A percentile compares a stretch with the other conserved stretches of the same genome.
These are phyloP conservation scores for Vitis hybrid DNA, from an alignment of 177 flowering plant genomes.

Conservation along the genomic window DNA sequence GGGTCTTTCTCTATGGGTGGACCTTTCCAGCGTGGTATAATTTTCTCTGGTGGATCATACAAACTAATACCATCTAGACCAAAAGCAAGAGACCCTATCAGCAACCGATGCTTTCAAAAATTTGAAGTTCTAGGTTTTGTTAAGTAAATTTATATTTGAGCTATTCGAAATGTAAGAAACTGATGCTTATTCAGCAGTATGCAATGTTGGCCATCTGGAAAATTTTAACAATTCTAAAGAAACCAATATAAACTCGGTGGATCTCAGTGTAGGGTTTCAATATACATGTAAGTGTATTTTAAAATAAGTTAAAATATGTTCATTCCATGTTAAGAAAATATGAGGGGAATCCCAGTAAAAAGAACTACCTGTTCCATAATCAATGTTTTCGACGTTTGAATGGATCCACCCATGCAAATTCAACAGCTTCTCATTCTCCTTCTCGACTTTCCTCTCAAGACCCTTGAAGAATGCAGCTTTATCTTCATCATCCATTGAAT, in stretches of 20 bases:
- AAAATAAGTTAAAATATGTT: not conserved
- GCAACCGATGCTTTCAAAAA: slow-evolving; percentile 4
- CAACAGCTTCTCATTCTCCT: slow-evolving; percentile 54
- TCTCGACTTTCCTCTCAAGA: slow-evolving; percentile 77
- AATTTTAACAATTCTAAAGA: no score
- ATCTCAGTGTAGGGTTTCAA: no score
- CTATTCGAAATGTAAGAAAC: no score
- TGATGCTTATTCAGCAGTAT: no score
- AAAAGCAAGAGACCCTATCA: slow-evolving; percentile 17
- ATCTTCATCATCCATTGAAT: slow-evolving; percentile 70
- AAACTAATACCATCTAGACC: slow-evolving; percentile 86
- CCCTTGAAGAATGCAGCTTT: slow-evolving; percentile 72
- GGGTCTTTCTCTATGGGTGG: slow-evolving; percentile 60
- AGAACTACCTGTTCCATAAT: slow-evolving; percentile 85
- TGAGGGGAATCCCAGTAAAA: not conserved
- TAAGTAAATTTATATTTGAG: not conserved
- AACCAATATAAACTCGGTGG: no score
- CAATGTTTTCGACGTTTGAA: slow-evolving; percentile 85
- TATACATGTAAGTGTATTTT: not conserved
- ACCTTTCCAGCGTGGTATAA: slow-evolving; percentile 88
- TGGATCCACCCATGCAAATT: slow-evolving; percentile 74
- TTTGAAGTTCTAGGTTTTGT: not conserved
- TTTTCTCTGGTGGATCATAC: slow-evolving; percentile 85
- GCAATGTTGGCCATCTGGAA: no score
- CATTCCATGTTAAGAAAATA: not conserved